phyloP scores from a whole-genome alignment of 148 eudicot species.

The Amaranthus cruentus region DNA sequence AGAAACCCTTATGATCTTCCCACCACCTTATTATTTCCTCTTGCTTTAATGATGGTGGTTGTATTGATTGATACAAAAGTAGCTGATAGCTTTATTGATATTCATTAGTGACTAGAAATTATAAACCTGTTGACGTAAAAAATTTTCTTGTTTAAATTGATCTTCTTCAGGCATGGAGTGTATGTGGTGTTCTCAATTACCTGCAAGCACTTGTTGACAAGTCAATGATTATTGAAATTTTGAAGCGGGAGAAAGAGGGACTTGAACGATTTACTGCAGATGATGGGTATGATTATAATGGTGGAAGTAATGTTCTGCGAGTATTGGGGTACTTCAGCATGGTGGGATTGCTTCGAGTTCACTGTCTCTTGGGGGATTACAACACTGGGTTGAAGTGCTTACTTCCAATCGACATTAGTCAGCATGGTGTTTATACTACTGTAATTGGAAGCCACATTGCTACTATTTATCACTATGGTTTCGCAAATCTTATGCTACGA shows the following conservation, averaged over 20 bases:
- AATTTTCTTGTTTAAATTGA: background rate
- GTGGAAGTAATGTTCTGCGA: constrained; percentile 95
- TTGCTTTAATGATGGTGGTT: background rate
- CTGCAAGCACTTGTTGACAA: constrained; percentile 97
- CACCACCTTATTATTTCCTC: too few relatives aligned
- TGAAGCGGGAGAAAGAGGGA: constrained; percentile 92
- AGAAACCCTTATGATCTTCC: too few relatives aligned
- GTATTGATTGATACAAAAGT: background rate
- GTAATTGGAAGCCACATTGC: constrained; percentile 96
- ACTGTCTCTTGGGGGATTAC: constrained; percentile 91
- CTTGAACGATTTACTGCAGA: constrained; percentile 85
- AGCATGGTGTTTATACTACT: constrained; percentile 89
- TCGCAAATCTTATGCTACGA: constrained; percentile 93
- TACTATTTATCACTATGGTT: constrained; percentile 94
- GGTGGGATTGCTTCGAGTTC: constrained; percentile 92
- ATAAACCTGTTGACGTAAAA: background rate
- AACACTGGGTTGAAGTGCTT: constrained; percentile 95
- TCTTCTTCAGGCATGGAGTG: constrained; percentile 85
- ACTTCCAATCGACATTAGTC: constrained; percentile 84
- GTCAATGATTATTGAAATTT: constrained; percentile 67
- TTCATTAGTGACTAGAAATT: background rate
- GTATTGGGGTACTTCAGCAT: constrained; percentile 98
- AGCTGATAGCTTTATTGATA: background rate
- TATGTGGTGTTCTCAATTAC: constrained; percentile 91
- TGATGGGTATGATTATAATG: constrained; percentile 92